Evolutionary conservation across 2,329 filamentous ascomycete species (phyloP).

Genomic region (Trichoderma guizhouense): DNA sequence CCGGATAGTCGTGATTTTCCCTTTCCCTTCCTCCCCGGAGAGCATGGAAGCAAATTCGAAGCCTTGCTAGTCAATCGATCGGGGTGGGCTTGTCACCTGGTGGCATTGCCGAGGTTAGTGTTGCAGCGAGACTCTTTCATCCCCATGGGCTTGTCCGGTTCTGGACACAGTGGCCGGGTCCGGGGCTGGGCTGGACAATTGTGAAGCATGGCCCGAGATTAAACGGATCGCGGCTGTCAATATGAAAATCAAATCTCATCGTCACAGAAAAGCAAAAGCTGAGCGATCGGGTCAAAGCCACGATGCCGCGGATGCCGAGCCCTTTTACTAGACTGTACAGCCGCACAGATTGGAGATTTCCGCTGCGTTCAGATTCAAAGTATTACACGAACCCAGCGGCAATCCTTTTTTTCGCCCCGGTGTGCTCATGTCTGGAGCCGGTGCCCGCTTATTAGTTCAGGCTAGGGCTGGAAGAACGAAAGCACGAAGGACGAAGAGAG

Average conservation of each 20-base stretch:
- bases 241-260: slow-evolving; percentile 1
- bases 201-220: slow-evolving; percentile 6
- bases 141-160: not conserved
- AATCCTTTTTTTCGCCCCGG: not conserved
- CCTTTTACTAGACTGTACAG: not conserved
- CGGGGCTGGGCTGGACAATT: not conserved
- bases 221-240: slow-evolving; percentile 7
- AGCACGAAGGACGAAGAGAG: not conserved
- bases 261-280: not conserved
- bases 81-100: not conserved
- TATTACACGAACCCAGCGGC: not conserved
- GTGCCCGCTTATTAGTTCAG: not conserved
- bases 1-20: not conserved
- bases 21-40: not conserved
- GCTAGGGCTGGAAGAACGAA: not conserved
- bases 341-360: not conserved
- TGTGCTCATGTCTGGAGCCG: not conserved
- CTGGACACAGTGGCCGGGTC: not conserved
- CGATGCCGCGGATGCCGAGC: not conserved
- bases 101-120: slow-evolving; percentile 5
- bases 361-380: not conserved
- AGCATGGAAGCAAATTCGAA: slow-evolving; percentile 5
- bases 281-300: not conserved
- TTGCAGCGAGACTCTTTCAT: not conserved
- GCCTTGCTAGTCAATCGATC: slow-evolving; percentile 6